Conservation (phyloP, 169 alveolate species). For the Pseudocohnilembus persalinus region DNA sequence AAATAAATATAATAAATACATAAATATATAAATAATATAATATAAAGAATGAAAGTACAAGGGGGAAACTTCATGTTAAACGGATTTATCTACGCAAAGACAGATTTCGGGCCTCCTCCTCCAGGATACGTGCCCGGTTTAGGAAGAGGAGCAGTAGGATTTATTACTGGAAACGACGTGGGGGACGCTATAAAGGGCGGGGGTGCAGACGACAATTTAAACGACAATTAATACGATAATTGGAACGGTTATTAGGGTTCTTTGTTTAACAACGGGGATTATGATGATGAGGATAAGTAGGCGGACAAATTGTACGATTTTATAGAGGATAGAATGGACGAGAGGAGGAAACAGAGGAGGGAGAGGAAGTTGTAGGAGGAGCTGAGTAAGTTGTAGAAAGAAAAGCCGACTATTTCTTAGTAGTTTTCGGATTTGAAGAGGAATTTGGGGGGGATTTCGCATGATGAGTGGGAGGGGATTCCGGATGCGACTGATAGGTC, state of each 20-base stretch:
- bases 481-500: constrained; percentile 95
- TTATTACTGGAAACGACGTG: constrained; percentile 97
- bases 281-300: constrained; percentile 69
- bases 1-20: no score
- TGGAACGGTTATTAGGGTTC: constrained; percentile 92
- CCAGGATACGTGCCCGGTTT: constrained; percentile 96
- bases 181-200: constrained; percentile 77
- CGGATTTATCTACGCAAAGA: constrained; percentile 34
- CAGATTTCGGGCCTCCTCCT: constrained; percentile 95
- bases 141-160: constrained; percentile 98
- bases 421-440: constrained; percentile 60
- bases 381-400: constrained; percentile 39
- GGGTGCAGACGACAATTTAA: constrained; percentile 83
- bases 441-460: constrained; percentile 78
- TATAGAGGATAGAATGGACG: constrained; percentile 68
- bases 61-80: no score
- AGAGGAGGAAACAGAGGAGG: constrained; percentile 46
- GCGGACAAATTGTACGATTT: constrained; percentile 59
- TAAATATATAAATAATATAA: no score
- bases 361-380: constrained; percentile 41
- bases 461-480: constrained; percentile 97
- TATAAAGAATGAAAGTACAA: no score
- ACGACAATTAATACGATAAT: constrained; percentile 92
- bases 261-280: constrained; percentile 37
- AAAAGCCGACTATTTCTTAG: constrained; percentile 44